Evolutionary conservation across 2,329 filamentous ascomycete genomes (phyloP).

Genomic region (Cladosporium colombiae): DNA sequence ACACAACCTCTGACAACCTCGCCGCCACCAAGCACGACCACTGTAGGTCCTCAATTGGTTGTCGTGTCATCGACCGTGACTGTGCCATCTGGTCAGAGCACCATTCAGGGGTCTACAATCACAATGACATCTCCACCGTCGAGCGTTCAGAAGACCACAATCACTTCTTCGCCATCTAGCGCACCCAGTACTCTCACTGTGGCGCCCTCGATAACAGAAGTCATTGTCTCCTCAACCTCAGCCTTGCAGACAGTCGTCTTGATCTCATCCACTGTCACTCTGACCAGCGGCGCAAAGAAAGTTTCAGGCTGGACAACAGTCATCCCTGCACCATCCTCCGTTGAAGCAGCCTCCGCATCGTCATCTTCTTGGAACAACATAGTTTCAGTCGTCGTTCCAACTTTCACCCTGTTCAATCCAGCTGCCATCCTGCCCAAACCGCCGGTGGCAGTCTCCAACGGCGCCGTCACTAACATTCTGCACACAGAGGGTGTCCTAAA

Average conservation of each 20-base stretch:
- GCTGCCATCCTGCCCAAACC: not conserved
- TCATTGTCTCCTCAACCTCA: not conserved
- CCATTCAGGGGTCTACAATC: not conserved
- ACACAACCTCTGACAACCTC: not conserved
- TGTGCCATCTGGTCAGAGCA: not conserved
- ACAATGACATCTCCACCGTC: not conserved
- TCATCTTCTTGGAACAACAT: not conserved
- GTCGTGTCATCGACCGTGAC: constrained; percentile 1
- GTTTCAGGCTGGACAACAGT: not conserved
- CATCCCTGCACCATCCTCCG: not conserved
- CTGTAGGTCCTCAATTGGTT: not conserved
- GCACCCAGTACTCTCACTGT: not conserved
- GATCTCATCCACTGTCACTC: not conserved
- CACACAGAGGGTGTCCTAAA: not conserved
- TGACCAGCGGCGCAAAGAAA: not conserved
- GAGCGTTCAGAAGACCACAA: not conserved
- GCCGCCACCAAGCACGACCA: not conserved
- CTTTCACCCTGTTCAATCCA: not conserved
- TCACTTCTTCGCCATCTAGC: not conserved
- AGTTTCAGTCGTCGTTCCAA: not conserved
- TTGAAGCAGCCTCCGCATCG: not conserved
- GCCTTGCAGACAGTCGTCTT: not conserved
- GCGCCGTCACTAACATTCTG: not conserved
- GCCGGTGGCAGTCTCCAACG: not conserved
- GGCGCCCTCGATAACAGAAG: not conserved